phyloP scores from a whole-genome alignment of 2,329 filamentous ascomycete genomes.

The Curvularia spicifera region DNA sequence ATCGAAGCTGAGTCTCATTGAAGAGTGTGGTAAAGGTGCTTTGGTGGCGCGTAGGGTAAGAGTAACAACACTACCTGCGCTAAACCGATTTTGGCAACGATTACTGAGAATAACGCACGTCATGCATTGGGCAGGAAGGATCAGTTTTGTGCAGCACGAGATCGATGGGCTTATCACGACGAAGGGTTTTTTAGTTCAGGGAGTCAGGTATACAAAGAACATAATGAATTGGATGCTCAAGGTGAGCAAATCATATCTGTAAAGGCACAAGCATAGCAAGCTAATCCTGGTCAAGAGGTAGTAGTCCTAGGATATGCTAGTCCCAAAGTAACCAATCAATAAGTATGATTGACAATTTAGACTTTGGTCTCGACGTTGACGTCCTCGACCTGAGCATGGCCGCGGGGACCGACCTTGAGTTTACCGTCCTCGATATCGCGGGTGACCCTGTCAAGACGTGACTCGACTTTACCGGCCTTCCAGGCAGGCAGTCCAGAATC shows the following conservation, averaged over 20 bases:
- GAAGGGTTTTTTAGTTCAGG: not conserved
- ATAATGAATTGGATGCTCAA: not conserved
- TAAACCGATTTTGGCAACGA: not conserved
- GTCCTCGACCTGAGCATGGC: constrained; percentile 15
- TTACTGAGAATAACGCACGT: not conserved
- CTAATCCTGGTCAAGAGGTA: not conserved
- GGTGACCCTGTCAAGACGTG: constrained; percentile 45
- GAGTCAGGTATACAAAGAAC: not conserved
- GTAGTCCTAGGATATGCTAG: not conserved
- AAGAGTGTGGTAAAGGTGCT: not conserved
- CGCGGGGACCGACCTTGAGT: constrained; percentile 31
- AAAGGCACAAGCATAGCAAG: not conserved
- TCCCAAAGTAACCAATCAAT: not conserved
- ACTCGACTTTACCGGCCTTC: constrained; percentile 38
- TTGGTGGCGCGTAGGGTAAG: not conserved
- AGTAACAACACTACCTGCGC: not conserved
- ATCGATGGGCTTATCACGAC: too few species aligned
- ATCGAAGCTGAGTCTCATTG: not conserved
- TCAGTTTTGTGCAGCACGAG: not conserved
- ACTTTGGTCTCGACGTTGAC: constrained; percentile 29
- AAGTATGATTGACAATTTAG: constrained; percentile 2
- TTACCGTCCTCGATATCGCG: constrained; percentile 48
- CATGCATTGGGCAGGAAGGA: not conserved
- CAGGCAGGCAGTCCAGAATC: constrained; percentile 47
- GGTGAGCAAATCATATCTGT: not conserved